Evolutionary conservation across 495 filamentous ascomycete genomes (phyloP).

Genomic region (Neurospora africana): DNA sequence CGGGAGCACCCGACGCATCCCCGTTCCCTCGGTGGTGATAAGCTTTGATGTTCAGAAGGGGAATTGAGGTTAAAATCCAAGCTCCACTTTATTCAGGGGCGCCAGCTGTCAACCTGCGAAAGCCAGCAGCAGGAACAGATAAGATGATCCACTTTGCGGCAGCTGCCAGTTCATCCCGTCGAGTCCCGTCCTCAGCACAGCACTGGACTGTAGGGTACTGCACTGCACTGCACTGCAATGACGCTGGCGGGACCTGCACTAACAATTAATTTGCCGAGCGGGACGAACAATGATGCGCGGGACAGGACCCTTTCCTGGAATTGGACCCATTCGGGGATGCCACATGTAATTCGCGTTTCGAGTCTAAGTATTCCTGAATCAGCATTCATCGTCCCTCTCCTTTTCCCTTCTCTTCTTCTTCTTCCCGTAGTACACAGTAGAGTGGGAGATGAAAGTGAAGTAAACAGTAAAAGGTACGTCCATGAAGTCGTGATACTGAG

Average conservation of each 20-base stretch:
- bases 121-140: not conserved
- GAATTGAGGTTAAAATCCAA: not conserved
- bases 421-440: not conserved
- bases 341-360: not conserved
- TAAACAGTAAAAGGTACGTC: not conserved
- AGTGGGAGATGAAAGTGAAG: not conserved
- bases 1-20: not conserved
- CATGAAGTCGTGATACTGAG: not conserved
- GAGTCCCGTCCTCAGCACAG: not conserved
- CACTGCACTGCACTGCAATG: not conserved
- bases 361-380: not conserved
- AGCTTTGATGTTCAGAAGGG: not conserved
- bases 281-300: not conserved
- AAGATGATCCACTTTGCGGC: not conserved
- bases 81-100: not conserved
- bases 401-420: not conserved
- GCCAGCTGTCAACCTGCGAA: not conserved
- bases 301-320: not conserved
- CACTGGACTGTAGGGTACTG: too few species aligned
- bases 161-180: not conserved
- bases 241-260: not conserved
- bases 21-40: not conserved
- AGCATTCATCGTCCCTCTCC: not conserved
- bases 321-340: not conserved
- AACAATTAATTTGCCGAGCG: not conserved